A percentile compares a stretch with the other conserved stretches of the same genome.
phyloP scores from a whole-genome alignment of 2,329 filamentous ascomycete genomes.

The Xenoacremonium recifei region DNA sequence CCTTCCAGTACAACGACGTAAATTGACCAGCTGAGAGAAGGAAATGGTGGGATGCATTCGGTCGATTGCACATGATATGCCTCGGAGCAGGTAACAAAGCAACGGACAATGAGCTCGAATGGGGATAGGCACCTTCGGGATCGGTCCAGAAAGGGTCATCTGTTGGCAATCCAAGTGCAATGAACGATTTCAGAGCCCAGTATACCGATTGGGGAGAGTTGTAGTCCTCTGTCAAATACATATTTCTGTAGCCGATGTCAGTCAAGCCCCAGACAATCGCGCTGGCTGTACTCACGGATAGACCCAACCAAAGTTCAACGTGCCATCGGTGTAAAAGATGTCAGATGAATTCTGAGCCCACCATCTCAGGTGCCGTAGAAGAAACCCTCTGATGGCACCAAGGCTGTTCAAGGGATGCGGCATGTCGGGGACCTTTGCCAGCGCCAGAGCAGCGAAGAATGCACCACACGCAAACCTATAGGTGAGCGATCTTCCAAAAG shows the following conservation, averaged over 20 bases:
- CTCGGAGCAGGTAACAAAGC: conserved; percentile 23
- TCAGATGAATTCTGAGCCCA: conserved; percentile 38
- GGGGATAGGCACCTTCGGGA: neutral
- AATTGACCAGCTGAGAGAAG: conserved; percentile 12
- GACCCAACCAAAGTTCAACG: conserved; percentile 41
- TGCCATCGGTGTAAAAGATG: conserved; percentile 47
- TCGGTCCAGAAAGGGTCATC: conserved; percentile 12
- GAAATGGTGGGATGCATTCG: conserved; percentile 17
- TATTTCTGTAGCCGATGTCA: conserved; percentile 33
- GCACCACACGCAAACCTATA: conserved; percentile 49
- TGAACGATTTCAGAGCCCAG: conserved; percentile 50
- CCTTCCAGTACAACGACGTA: conserved; percentile 2
- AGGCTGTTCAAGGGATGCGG: conserved; percentile 32
- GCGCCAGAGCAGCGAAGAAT: conserved; percentile 44
- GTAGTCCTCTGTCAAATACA: conserved; percentile 54
- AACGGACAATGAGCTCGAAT: neutral
- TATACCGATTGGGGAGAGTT: conserved; percentile 55
- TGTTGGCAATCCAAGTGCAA: conserved; percentile 35
- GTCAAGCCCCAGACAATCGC: neutral
- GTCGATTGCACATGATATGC: conserved; percentile 40
- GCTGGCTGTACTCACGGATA: conserved; percentile 19
- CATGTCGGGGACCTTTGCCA: conserved; percentile 37
- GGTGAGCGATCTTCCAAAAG: conserved; percentile 47
- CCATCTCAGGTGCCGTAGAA: conserved; percentile 50
- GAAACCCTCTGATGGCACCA: conserved; percentile 44